Evolutionary conservation across 495 filamentous ascomycete genomes (phyloP), one percentile per base, ranked within the genome.

Genomic region (Stereocaulon alpinum): DNA sequence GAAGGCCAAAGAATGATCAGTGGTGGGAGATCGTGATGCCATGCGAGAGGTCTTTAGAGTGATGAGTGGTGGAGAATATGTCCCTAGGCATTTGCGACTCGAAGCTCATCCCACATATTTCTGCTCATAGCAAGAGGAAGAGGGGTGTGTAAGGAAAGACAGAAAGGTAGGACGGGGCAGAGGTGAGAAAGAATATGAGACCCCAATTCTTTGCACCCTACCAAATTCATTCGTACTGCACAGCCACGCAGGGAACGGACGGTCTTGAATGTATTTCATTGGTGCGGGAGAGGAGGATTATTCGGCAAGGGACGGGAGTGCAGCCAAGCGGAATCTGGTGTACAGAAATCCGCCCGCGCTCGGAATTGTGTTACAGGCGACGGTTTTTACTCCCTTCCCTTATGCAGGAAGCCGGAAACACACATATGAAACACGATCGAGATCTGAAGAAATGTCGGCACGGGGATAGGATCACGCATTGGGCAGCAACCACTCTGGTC

Each of bases 1-100:
- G 37, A 60, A 63, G 2, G 57, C 57, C 14, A 51, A 41, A 20
- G 61, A 41, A 15, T 49, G 43, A 12, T 60, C 56, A 4, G 27
- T 52, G 12, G 34, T 20, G 34, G 51, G 27, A 15, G 55, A 22
- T 11, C 24, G 37, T 43, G 57, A 40, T 47, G 14, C 45, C 1
- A 51, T 2, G 17, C 27, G 7, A 3, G 34, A 18, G 11, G 27
- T 10, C 34, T 32, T n/a, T 2, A 20, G 32, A 14, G 37, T 17
- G 43, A 59, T 59, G 15, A 7, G 37, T n/a, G 34, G 12, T 22
- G 12, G n/a, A 4, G n/a, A 24, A n/a, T 15, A 6, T 27, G 29
- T 51, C n/a, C 7, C n/a, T 1, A 14, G 15, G 15, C 2, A n/a
- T 34, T n/a, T n/a, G 17, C 32, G 2, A 15, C 2, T 5, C 2